phyloP scores from a whole-genome alignment of 202 grass and related monocot species.

The Panicum hallii region DNA sequence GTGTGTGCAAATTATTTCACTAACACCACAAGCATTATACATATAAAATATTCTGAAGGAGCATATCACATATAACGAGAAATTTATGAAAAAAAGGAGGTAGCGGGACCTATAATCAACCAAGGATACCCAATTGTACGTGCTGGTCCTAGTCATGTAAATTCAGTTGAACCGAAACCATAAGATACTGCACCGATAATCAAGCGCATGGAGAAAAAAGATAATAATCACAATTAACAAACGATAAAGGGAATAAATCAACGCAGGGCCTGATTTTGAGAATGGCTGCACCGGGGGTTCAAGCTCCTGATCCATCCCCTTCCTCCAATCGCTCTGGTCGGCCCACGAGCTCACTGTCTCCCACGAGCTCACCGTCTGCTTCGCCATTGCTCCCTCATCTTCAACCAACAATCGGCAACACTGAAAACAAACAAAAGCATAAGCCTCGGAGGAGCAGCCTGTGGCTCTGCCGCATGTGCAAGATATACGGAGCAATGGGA shows the following conservation, averaged over 20 bases:
- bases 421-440: neutral
- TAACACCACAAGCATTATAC: neutral
- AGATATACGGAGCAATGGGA: too few species aligned
- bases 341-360: too few species aligned
- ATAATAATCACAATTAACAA: neutral
- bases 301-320: conserved; percentile 19
- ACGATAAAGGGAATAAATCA: conserved; percentile 1
- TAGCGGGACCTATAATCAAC: neutral
- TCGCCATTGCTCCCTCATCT: conserved; percentile 44
- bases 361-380: conserved; percentile 13
- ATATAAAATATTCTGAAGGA: neutral
- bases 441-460: neutral
- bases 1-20: neutral
- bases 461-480: too few species aligned
- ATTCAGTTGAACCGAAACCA: neutral
- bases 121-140: neutral
- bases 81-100: neutral
- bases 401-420: neutral
- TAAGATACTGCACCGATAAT: neutral
- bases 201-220: neutral
- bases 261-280: neutral
- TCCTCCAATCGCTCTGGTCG: neutral
- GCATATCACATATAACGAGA: neutral
- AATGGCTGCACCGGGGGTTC: conserved; percentile 46
- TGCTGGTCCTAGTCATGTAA: too few species aligned